Evolutionary conservation across 2,329 filamentous ascomycete genomes (phyloP), one percentile per base, ranked within the genome.

Genomic region (Truncatella angustata): DNA sequence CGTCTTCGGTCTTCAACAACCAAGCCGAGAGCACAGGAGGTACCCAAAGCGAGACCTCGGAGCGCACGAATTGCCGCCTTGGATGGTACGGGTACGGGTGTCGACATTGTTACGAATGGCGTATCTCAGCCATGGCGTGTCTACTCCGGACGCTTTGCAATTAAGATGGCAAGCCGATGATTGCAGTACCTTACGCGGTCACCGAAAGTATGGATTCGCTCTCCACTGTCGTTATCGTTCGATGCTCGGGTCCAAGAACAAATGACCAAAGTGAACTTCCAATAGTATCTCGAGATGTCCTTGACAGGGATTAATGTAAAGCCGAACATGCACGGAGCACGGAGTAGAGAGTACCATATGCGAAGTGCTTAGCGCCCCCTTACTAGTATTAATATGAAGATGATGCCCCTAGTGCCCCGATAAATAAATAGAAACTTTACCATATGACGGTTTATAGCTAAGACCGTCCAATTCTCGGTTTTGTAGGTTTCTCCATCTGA

Each of bases 1-100:
- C 78, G 77, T 54, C 80, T 74, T 44, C 79, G 78, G 64, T 84
- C 80, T 65, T 84, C 80, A 52, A 80, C 72, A 51, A 84, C 68
- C 23, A 80, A 63, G 46, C 76, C 73, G 51, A 83, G 72, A 37
- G 79, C 82, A 61, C 79, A 83, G 7, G 80, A 81, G 2, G 80
- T 82, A 47, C 80, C 80, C 14, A 84, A 66, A 51, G 80, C 73
- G 53, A 82, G 72, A 56, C 79, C 76, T 55, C 79, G 78, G 32
- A 84, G 75, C 53, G 79, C 75, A 64, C 78, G 75, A 57, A 83
- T 72, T 53, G 76, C 78, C 54, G 77, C 76, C 67, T 78, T 78
- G 34, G 80, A 82, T 44, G 79, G 79, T 51, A 79, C 74, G 53
- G 76, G 76, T 52, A 75, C 68, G 46, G 71, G 70, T 51, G 73